These are phyloP conservation scores for Alliaria petiolata DNA, from an alignment of 345 rosid genomes.

Conservation along the genomic window DNA sequence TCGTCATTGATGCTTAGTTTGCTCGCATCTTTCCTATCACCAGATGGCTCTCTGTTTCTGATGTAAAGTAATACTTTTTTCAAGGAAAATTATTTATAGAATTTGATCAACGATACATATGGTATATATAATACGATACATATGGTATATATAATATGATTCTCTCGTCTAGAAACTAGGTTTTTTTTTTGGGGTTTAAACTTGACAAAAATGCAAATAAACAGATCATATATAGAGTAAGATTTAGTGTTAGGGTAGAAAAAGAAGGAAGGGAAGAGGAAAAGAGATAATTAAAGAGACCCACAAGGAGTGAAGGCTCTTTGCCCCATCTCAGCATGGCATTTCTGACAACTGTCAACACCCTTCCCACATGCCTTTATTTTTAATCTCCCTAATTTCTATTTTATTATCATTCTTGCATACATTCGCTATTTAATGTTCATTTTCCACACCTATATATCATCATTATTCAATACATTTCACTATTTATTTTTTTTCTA, in stretches of 20 bases:
- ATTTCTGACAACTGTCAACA: slow-evolving; percentile 32
- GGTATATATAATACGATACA: not conserved
- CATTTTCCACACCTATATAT: not conserved
- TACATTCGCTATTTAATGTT: slow-evolving; percentile 17
- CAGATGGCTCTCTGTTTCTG: not conserved
- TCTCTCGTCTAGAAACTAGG: not conserved
- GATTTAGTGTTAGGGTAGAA: not conserved
- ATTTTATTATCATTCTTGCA: slow-evolving; percentile 13
- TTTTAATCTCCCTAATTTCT: not conserved
- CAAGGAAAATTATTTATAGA: not conserved
- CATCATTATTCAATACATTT: not conserved
- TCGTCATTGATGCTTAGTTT: not conserved
- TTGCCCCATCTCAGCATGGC: slow-evolving; percentile 35
- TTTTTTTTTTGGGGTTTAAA: not conserved
- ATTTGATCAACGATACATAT: not conserved
- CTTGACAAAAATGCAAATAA: not conserved
- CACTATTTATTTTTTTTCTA: not conserved
- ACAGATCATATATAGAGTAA: slow-evolving; percentile 23
- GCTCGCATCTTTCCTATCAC: not conserved
- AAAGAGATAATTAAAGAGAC: slow-evolving; percentile 31
- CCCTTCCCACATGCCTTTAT: slow-evolving; percentile 28
- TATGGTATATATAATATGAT: not conserved
- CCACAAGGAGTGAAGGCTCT: slow-evolving; percentile 35
- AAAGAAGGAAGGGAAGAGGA: slow-evolving; percentile 27
- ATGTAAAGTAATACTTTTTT: not conserved